Evolutionary conservation across 202 grass and related monocot genomes (phyloP), one percentile per base, ranked within the genome.

Genomic region (Alloteropsis angusta): DNA sequence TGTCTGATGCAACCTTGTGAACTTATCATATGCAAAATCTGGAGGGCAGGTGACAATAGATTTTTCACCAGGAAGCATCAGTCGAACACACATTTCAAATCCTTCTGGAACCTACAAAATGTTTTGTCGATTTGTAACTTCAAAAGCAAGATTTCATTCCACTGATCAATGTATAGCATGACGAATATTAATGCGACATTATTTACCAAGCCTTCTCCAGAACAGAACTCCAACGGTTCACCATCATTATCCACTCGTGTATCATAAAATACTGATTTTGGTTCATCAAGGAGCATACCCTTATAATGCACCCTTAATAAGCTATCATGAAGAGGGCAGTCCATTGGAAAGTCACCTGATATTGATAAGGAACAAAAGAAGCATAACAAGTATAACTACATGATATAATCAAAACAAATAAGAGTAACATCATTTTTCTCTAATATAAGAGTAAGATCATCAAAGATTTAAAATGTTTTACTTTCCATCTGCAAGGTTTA

Each of bases 1-100:
- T 82, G 32, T 34, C 65, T 78, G 18, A 68, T 64, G 79, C 61
- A 63, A 98, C 95, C 95, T 94, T 85, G 87, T 79, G 77, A 98
- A 98, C 80, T 94, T 98, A 83, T 98, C 92, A 74, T 94, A 98
- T 76, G 95, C 95, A 90, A 94, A 93, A 89, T 94, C 95, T 76
- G 95, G 89, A 85, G 95, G 92, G 76, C 95, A 94, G 59, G 89
- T 94, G 37, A 98, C 87, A 45, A 89, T 3, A 74, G 87, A 85
- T 72, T 94, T 85, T 92, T 98, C 95, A 88, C 92, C 95, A 68
- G 95, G 95, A 90, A 98, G 92, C 95, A 98, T 94, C 79, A 98
- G 62, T 45, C 95, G 81, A 71, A 98, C 92, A 85, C 87, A 90
- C 95, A 98, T 98, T 93, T 98, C 95, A 60, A 98, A 85, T 85